Base-by-base conservation (phyloP, 1,139 yeast genomes). In the Geotrichum carabidarum region DNA sequence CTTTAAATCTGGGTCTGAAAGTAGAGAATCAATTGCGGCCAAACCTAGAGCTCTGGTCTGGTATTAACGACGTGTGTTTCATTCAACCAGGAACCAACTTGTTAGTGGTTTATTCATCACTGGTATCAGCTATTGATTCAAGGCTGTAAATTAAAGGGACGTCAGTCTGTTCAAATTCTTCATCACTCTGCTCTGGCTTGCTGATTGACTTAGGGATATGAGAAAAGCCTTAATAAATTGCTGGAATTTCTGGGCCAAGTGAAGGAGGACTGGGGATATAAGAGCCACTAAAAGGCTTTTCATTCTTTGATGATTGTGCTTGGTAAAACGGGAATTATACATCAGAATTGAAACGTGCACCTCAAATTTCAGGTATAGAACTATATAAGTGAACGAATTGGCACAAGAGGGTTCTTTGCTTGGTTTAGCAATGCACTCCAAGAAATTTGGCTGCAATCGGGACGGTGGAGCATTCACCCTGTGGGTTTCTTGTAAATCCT, bases 201-300 rank as follows among this genome's bases (percentile, higher is more conserved):
- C 57, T 7, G 71, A 69, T 9, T 69, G 62, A n/a, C 58, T 51
- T 36, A 69, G 56, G n/a, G 48, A 65, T 67, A 31, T 61, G 61
- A 8, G 62, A 57, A 7, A 71, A 59, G 51, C 65, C 67, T 38
- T 62, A 61, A 54, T 69, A 69, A 41, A 70, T 59, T 44, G 62
- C 72, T 15, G 68, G 64, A 31, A 70, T 58, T 32, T 66, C 72
- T 0, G 62, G 58, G 38, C 46, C 55, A 7, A 47, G 51, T 12
- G 27, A 41, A 14, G 31, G n/a, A 12, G 53, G 53, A n/a, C 46
- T 50, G 9, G 40, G 15, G 17, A 37, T 12, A n/a, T 12, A 37
- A 12, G 40, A n/a, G 17, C n/a, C 40, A 37, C 18, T n/a, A 37
- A 17, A 12, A 17, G 2, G 40, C 3, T 2, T 7, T 12, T 22